A percentile compares a stretch with the other conserved stretches of the same genome.
These are phyloP conservation scores for Angomonas deanei DNA, from an alignment of 208 protist species.

Conservation along the genomic window DNA sequence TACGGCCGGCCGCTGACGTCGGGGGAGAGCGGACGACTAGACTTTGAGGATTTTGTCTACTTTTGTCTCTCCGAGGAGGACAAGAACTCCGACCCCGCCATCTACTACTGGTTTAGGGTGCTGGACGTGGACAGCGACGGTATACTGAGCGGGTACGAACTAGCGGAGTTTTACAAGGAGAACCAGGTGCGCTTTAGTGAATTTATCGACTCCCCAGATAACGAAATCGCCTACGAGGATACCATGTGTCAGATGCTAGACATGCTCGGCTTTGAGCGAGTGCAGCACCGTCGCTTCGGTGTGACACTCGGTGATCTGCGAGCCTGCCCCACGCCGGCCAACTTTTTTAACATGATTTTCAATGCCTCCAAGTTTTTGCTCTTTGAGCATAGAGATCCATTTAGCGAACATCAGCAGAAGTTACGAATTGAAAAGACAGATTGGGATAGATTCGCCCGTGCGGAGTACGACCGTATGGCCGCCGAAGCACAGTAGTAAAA, in stretches of 20 bases:
- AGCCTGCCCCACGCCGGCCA: constrained; percentile 67
- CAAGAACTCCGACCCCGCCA: constrained; percentile 85
- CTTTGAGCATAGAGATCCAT: constrained; percentile 92
- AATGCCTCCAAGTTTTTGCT: constrained; percentile 93
- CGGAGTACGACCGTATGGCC: constrained; percentile 90
- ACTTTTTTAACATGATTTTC: constrained; percentile 95
- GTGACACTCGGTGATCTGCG: constrained; percentile 91
- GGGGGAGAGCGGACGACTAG: constrained; percentile 47
- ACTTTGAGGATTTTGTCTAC: constrained; percentile 95
- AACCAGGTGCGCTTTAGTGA: constrained; percentile 87
- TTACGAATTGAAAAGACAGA: constrained; percentile 73
- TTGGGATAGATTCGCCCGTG: constrained; percentile 92
- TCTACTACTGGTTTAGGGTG: constrained; percentile 95
- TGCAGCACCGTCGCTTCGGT: constrained; percentile 32
- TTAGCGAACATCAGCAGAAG: constrained; percentile 67
- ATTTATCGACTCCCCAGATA: constrained; percentile 48
- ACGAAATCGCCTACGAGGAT: constrained; percentile 73
- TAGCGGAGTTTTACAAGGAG: constrained; percentile 91
- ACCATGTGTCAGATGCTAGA: constrained; percentile 95
- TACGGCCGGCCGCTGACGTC: constrained; percentile 57
- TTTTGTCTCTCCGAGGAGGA: constrained; percentile 96
- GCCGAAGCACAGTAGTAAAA: constrained; percentile 58
- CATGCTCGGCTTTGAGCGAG: constrained; percentile 79
- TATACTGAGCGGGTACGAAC: constrained; percentile 90
- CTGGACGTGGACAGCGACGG: constrained; percentile 93